Base-by-base conservation (phyloP, 139 green algal genomes). In the Micractinium conductrix region DNA sequence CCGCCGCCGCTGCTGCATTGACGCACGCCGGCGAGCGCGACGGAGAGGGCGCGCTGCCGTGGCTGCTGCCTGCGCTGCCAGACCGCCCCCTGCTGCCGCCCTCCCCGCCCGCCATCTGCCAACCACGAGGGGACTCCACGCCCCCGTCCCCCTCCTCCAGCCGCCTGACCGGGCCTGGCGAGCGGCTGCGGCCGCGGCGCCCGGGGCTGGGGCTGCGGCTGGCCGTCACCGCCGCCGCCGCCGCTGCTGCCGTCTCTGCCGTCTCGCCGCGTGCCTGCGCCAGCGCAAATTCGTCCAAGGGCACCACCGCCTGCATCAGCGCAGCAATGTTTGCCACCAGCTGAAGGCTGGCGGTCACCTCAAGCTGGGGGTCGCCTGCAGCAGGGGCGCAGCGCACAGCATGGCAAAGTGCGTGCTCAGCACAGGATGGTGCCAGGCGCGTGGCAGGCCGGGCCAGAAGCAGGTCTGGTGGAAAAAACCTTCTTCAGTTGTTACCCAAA, bases 261-360 rank as follows among this genome's bases (percentile, higher is more conserved):
- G 76, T 82, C 60, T 83, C 82, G 22, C 79, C 89, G 65, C 84
- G 67, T 2, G 78, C 73, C 26, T 74, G 72, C 30, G 85, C 38
- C n/a, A 88, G 33, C 10, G 89, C 91, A 79, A 90, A 92, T 26
- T 92, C 89, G 68, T 95, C 91, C 45, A 95, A 88, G 0, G 84
- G 74, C 4, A 69, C 63, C 45, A 92, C 62, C 0, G 89, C 84
- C 0, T 72, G 42, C 35, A 70, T 65, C 21, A 94, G 69, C 22
- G 86, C 84, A 55, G 85, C 91, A 0, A 87, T 84, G 58, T 95
- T 89, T 33, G 91, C 86, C 19, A 91, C 87, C 30, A 86, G 58
- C 74, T 88, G 84, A 91, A 94, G 91, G 0, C 72, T 60, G 45
- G 71, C 71, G 16, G 62, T 55, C 81, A 90, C 63, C 40, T 85